Base-by-base conservation (phyloP, 345 rosid genomes). In the Psidium friedrichsthalianum region DNA sequence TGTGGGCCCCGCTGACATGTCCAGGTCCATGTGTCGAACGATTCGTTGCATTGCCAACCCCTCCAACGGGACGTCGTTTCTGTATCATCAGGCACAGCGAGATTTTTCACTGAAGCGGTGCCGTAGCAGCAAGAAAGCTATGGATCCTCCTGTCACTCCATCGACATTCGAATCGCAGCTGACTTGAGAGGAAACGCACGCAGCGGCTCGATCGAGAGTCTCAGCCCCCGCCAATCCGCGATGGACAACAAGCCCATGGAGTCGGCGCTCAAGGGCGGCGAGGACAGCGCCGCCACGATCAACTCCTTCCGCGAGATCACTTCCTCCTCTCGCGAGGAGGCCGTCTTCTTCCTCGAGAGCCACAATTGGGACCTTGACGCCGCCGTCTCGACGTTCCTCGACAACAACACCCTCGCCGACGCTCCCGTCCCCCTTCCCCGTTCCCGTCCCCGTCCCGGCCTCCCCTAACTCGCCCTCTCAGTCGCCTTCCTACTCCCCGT, bases 361-460 rank as follows among this genome's bases (percentile, higher is more conserved):
- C 98, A 97, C 87, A 94, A 90, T 49, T 97, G 95, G 95, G 92
- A 95, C 91, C 94, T 97, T 32, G 98, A 95, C 91, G 87, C 98
- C 58, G 98, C 99, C 87, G 95, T 97, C 85, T 93, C 98, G 10
- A 96, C 98, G 54, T 97, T 97, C 93, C 88, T 97, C 64, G 99
- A 97, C 89, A 90, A 85, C 91, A 90, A 88, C 78, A 81, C 74
- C 85, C 54, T 61, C 20, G 32, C 88, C 64, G 29, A 76, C 27
- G 74, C 85, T 16, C 49, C 32, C 74, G 11, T 85, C 51, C 12
- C 87, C 86, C 55, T 13, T 47, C 80, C 58, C 82, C 56, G 47
- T 82, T 64, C 85, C 83, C 16, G 54, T 54, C 74, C 84, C 90
- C 88, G 57, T 84, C 86, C 90, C 82, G 14, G 40, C 8, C 44